Base-by-base conservation (phyloP, 2,329 filamentous ascomycete genomes). In the Fusarium sp. region DNA sequence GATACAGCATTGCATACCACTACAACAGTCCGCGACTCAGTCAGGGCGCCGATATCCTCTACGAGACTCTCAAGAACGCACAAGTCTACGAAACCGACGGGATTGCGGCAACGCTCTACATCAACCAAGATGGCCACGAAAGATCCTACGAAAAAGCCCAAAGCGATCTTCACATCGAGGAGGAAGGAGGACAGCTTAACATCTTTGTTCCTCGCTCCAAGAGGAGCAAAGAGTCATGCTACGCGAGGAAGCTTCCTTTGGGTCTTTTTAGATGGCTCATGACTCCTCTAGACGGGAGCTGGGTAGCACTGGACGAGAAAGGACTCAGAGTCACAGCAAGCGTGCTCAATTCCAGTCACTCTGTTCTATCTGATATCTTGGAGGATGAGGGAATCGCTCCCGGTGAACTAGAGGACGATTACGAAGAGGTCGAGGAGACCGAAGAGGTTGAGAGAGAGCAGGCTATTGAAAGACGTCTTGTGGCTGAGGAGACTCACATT, bases 241-340 rank as follows among this genome's bases (percentile, higher is more conserved):
- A 65, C 22, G 66, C 61, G 11, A 36, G 61, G 18, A 66, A 50
- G 13, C 67, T 69, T 2, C 67, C 67, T 3, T 5, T 14, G 27
- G 50, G 22, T 6, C 63, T 69, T 31, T 66, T 54, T 11, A 52
- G n/a, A 25, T 69, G 67, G 63, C 40, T 69, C 11, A 63, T 69
- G 63, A 9, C 52, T 3, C 31, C 50, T 4, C 13, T 6, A 1
- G 50, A 36, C 6, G 10, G 20, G 18, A 6, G 36, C 0, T 6
- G 20, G 9, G 18, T 4, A 4, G 10, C 2, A 3, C 47, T 27
- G 0, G 29, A 29, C 6, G 58, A 66, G 52, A 67, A 69, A 1
- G 58, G 50, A 6, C 40, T 33, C 0, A 59, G 67, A 42, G 4
- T 69, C 0, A 35, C 13, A 2, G 22, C 16, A 8, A 47, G n/a